phyloP scores from a whole-genome alignment of 768 basidiomycete genomes.

The Serendipita sp. region DNA sequence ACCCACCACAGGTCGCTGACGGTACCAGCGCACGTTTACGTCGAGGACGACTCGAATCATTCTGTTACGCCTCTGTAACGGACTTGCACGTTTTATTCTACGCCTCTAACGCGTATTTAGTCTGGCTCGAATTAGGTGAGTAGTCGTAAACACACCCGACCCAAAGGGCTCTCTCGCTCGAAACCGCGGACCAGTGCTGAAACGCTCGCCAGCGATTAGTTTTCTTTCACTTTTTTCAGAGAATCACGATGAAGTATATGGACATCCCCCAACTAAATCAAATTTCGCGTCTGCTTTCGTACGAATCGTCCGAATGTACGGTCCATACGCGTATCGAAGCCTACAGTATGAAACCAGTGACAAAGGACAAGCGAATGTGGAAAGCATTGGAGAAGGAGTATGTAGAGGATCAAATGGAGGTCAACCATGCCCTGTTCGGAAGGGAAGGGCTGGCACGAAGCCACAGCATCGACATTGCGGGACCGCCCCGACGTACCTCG shows the following conservation, averaged over 20 bases:
- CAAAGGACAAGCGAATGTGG: constrained; percentile 93
- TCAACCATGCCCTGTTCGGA: background rate
- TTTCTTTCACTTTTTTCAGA: background rate
- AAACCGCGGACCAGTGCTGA: background rate
- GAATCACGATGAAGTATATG: constrained; percentile 84
- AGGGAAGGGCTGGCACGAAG: background rate
- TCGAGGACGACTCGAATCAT: no score
- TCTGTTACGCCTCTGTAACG: no score
- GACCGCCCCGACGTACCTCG: background rate
- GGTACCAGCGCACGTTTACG: no score
- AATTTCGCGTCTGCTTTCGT: constrained; percentile 64
- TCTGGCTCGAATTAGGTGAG: no score
- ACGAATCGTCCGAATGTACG: constrained; percentile 74
- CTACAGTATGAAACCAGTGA: constrained; percentile 95
- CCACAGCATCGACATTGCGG: constrained; percentile 1
- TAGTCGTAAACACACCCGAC: no score
- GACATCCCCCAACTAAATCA: constrained; percentile 65
- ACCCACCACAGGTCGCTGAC: no score
- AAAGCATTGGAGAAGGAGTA: constrained; percentile 82
- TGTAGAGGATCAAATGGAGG: constrained; percentile 35
- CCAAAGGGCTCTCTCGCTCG: no score
- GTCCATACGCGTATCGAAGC: constrained; percentile 91
- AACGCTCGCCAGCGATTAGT: background rate
- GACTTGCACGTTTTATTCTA: no score
- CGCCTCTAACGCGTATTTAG: no score